Base-by-base conservation (phyloP, 2,329 filamentous ascomycete species). In the Coniochaeta ligniaria region DNA sequence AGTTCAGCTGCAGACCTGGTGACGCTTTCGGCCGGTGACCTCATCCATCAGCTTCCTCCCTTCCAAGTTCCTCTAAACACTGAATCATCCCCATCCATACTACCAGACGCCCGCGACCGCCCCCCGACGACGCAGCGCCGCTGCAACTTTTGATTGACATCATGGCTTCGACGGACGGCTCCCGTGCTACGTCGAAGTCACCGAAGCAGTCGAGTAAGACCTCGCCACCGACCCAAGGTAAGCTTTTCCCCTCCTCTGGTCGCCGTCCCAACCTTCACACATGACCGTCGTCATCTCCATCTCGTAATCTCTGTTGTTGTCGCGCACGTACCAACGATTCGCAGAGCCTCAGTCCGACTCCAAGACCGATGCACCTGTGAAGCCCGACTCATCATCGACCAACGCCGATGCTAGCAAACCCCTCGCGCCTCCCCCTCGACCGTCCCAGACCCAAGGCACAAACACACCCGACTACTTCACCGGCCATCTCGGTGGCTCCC, bases 381-480 rank as follows among this genome's bases (percentile, higher is more conserved):
- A 84, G 71, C 65, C 75, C 64, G 83, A 87, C 68, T 69, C 70
- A 62, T 68, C 75, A 66, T 73, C 75, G 66, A 73, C 80, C 68
- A 83, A 83, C 79, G 78, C 79, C 73, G 85, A 88, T 71, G 73
- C 76, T 60, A 78, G 85, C 69, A 85, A 85, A 75, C 85, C 87
- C 60, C 82, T 91, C 70, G 86, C 87, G 66, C 88, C 88, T 66
- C 88, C 89, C 60, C 88, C 88, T 62, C 87, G 87, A 74, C 83
- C 86, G 60, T 77, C 76, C 64, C 82, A 83, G 70, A 72, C 76
- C 47, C 64, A 65, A 54, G 61, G 62, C 59, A 60, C 78, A 61
- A 82, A 86, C 67, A 84, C 84, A 9, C 82, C 85, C 55, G 88
- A 92, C 70, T 91, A 89, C 75, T 92, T 91, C 73, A 82, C 83